Conservation (phyloP, 2,329 filamentous ascomycete species). For the Didymosphaeria variabile region DNA sequence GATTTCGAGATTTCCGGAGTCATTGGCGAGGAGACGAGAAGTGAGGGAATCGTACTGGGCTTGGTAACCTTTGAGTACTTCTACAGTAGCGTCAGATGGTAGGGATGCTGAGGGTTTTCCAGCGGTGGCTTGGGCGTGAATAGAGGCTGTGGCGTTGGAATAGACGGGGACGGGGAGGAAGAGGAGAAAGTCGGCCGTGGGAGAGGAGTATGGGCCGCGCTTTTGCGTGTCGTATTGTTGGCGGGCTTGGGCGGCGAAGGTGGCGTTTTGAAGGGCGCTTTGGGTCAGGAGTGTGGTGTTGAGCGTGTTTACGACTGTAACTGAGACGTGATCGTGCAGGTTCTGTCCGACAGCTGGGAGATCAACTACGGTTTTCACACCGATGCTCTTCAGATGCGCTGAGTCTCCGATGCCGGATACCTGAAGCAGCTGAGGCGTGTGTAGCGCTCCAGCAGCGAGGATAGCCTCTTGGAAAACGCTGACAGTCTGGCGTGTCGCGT, state of each 20-base stretch:
- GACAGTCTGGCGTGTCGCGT: conserved; percentile 20
- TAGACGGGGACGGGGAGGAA: conserved; percentile 33
- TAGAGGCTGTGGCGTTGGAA: conserved; percentile 25
- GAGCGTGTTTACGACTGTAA: conserved; percentile 22
- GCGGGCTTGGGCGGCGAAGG: conserved; percentile 31
- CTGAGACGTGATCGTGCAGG: conserved; percentile 32
- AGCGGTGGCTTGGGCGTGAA: conserved; percentile 27
- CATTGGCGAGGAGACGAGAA: conserved; percentile 26
- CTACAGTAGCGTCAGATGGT: conserved; percentile 22
- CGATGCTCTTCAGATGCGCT: conserved; percentile 29
- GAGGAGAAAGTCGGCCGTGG: conserved; percentile 34
- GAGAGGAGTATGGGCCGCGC: conserved; percentile 26
- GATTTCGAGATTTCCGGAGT: conserved; percentile 31
- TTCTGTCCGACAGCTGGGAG: conserved; percentile 39
- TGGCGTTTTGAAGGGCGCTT: conserved; percentile 21
- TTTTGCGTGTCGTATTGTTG: conserved; percentile 25
- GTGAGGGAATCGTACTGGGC: conserved; percentile 27
- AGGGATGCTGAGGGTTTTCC: conserved; percentile 28
- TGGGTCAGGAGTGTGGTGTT: conserved; percentile 1
- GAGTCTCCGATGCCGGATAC: conserved; percentile 39
- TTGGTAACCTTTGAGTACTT: conserved; percentile 30
- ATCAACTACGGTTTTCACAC: conserved; percentile 29
- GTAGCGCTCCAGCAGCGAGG: conserved; percentile 35
- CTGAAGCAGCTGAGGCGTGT: conserved; percentile 39
- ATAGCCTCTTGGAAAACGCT: conserved; percentile 36